These are phyloP conservation scores for Magnolia sinica DNA, from an alignment of 164 flowering plant genomes.

Conservation along the genomic window DNA sequence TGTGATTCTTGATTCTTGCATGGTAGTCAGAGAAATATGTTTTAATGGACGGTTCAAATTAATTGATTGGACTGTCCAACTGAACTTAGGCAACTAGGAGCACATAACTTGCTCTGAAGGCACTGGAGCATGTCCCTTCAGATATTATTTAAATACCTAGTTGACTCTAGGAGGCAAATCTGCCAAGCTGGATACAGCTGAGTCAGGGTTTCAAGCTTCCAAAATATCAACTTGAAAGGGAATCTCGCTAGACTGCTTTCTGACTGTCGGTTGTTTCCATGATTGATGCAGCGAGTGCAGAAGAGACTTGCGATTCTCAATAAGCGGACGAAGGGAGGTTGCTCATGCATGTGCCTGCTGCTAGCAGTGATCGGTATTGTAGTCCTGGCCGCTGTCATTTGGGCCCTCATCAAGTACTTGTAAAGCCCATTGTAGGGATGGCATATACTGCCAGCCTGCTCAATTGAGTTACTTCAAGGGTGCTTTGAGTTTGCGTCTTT, in stretches of 20 bases:
- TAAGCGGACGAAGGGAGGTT: slow-evolving; percentile 76
- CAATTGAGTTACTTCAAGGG: neutral
- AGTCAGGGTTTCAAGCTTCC: no score
- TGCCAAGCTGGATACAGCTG: no score
- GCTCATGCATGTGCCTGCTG: slow-evolving; percentile 76
- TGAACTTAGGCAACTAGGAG: no score
- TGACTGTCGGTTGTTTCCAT: neutral
- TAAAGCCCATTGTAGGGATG: slow-evolving; percentile 19
- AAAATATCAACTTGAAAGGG: no score
- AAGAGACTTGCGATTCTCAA: slow-evolving; percentile 70
- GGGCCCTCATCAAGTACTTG: slow-evolving; percentile 62
- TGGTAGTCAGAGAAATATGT: no score
- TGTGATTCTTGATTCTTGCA: no score
- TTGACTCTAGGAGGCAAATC: no score
- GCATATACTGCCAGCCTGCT: neutral
- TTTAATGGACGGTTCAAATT: no score
- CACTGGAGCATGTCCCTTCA: no score
- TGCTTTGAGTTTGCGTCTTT: neutral
- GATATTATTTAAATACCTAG: no score
- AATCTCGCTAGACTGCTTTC: neutral
- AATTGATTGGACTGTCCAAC: no score
- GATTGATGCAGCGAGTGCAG: slow-evolving; percentile 59
- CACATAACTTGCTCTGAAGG: no score
- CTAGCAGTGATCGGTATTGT: slow-evolving; percentile 64
- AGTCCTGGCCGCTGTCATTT: slow-evolving; percentile 55